Percentiles rank a stretch among this genome's conserved stretches.
Conservation (phyloP, 768 basidiomycete species). For the Russula olivacea region DNA sequence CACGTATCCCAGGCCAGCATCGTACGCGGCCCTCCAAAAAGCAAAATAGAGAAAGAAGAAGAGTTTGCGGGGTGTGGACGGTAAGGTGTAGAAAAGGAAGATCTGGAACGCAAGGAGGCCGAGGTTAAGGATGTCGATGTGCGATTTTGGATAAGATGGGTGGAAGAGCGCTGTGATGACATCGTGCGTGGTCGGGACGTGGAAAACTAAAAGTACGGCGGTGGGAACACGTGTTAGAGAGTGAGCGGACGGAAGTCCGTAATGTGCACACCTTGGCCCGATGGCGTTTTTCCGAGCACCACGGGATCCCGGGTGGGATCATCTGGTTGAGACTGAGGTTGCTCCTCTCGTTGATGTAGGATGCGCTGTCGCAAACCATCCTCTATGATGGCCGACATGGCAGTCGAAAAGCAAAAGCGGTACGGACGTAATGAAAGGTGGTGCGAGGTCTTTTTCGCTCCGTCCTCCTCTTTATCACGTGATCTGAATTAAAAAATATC, state of each 20-base stretch:
- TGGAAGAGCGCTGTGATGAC: constrained; percentile 81
- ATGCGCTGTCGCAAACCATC: constrained; percentile 18
- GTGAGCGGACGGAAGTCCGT: not conserved
- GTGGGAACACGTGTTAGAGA: constrained; percentile 16
- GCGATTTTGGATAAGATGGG: constrained; percentile 78
- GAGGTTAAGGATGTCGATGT: constrained; percentile 84
- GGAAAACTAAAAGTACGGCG: constrained; percentile 58
- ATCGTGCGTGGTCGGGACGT: constrained; percentile 88
- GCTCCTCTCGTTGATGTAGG: not conserved
- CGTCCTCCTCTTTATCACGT: constrained; percentile 4
- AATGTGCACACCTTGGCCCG: constrained; percentile 57
- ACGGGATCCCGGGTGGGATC: constrained; percentile 35
- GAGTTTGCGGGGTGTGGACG: constrained; percentile 45
- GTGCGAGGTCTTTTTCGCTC: not conserved
- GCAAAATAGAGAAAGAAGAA: constrained; percentile 90
- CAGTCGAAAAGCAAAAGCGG: not conserved
- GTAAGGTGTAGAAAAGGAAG: constrained; percentile 61
- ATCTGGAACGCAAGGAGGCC: constrained; percentile 72
- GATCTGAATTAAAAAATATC: not conserved
- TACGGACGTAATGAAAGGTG: constrained; percentile 11
- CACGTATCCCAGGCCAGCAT: constrained; percentile 90
- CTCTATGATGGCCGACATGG: constrained; percentile 9
- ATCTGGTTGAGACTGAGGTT: not conserved
- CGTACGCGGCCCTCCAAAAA: constrained; percentile 90
- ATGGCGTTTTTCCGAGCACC: constrained; percentile 85